Evolutionary conservation across 768 basidiomycete genomes (phyloP), one percentile per base, ranked within the genome.

Genomic region (Lactarius sp.): DNA sequence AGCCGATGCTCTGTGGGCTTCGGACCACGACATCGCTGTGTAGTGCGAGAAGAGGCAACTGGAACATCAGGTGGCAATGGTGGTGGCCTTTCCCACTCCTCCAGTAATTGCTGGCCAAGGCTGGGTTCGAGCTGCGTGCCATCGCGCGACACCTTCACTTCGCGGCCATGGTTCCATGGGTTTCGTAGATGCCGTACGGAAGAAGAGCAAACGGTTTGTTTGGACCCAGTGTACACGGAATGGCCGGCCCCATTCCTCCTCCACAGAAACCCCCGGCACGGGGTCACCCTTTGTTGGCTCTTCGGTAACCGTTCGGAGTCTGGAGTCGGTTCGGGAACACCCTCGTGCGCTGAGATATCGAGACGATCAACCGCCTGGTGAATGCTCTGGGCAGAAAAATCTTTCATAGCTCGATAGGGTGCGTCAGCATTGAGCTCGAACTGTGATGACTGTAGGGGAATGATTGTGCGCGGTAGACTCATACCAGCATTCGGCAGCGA

Each of bases 111-210:
- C 68, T 84, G 79, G 31, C 90, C 91, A 14, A 91, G 81, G 1
- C 70, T 70, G 2, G 94, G 93, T 72, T 98, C 95, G 20, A 98
- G 73, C 72, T 98, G 95, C 1, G 94, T 97, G 18, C 95, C 95
- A 71, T 95, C 92, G 53, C 91, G 79, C 13, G 90, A 93, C 8
- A 91, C 84, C 77, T 91, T 89, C 51, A 91, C 80, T 70, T 90
- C 86, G 55, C 84, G 77, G 63, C 89, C 90, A 67, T 92, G 84
- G 69, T 98, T 98, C 94, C 94, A 98, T 2, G 88, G 87, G 71
- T 98, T 98, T 47, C 91, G 85, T 56, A 97, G 74, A 71, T 93
- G 88, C 33, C 86, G 81, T 88, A 51, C 83, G 83, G 65, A 79
- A 75, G 74, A 98, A 98, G 0, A 92, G 85, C 3, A 98, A 72